Conservation (phyloP, 2,329 filamentous ascomycete species). For the Alternaria sp. region DNA sequence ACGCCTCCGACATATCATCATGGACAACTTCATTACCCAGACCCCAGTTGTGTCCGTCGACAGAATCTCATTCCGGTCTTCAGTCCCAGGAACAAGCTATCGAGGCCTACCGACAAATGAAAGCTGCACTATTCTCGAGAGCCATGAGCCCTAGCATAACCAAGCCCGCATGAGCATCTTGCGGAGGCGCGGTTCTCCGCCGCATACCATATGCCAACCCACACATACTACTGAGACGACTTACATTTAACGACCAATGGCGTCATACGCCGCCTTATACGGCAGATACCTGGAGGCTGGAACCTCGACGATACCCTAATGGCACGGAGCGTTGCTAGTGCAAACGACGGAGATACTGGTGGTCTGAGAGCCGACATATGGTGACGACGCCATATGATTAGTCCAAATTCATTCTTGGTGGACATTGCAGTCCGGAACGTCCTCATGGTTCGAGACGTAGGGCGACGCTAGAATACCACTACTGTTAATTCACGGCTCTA, state of each 20-base stretch:
- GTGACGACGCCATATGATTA: constrained; percentile 1
- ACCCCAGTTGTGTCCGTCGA: constrained; percentile 14
- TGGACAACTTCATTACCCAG: constrained; percentile 40
- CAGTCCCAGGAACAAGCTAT: constrained; percentile 37
- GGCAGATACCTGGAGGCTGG: neutral
- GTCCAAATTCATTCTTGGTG: neutral
- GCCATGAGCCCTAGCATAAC: constrained; percentile 10
- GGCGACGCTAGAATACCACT: neutral
- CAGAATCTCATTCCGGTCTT: constrained; percentile 19
- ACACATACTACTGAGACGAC: constrained; percentile 2
- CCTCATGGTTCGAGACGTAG: neutral
- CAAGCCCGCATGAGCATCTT: constrained; percentile 1
- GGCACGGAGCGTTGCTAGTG: neutral
- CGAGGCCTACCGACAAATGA: constrained; percentile 44
- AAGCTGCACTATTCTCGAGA: constrained; percentile 47
- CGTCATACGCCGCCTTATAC: neutral
- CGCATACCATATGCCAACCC: constrained; percentile 1
- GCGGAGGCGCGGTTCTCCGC: neutral
- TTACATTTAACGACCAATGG: neutral
- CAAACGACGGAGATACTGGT: neutral
- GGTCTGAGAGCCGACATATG: neutral
- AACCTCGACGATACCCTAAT: neutral
- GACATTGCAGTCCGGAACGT: neutral
- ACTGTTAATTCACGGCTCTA: neutral
- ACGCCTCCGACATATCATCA: constrained; percentile 39